Percentiles rank a stretch among this genome's conserved stretches.
phyloP scores from a whole-genome alignment of 257 asterid genomes.

The Striga asiatica region DNA sequence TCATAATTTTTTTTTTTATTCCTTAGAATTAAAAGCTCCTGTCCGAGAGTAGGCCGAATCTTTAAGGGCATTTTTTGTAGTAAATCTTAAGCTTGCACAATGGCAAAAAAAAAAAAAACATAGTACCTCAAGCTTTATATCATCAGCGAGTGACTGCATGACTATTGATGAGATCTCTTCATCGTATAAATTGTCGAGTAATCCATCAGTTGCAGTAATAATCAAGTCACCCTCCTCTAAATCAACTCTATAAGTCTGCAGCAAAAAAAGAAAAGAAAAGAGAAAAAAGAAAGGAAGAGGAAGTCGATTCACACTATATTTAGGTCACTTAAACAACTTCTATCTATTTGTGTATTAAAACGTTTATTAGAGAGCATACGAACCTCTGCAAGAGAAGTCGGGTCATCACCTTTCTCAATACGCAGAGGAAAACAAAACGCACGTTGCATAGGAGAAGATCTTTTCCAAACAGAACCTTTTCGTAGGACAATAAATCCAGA shows the following conservation, averaged over 20 bases:
- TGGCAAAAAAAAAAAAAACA: no score
- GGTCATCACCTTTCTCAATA: conserved; percentile 43
- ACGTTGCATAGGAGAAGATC: conserved; percentile 59
- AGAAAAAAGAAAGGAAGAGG: no score
- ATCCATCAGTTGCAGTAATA: conserved; percentile 69
- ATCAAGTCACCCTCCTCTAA: conserved; percentile 61
- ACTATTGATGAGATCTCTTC: conserved; percentile 50
- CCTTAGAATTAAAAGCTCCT: neutral
- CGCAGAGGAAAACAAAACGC: conserved; percentile 60
- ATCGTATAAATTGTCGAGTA: conserved; percentile 67
- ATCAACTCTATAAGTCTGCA: conserved; percentile 53
- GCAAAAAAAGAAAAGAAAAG: conserved; percentile 7
- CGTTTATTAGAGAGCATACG: no score
- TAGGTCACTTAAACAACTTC: neutral
- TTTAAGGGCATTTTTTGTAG: neutral
- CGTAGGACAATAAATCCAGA: conserved; percentile 65
- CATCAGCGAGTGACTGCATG: conserved; percentile 38
- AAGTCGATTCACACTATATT: no score
- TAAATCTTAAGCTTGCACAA: no score
- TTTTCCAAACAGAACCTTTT: conserved; percentile 43
- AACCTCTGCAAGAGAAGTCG: conserved; percentile 64
- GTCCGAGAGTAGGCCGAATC: neutral
- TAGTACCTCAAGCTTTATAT: conserved; percentile 43
- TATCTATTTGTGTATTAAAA: neutral
- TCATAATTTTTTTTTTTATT: no score